phyloP scores from a whole-genome alignment of 257 asterid genomes.

The Eucommia ulmoides region DNA sequence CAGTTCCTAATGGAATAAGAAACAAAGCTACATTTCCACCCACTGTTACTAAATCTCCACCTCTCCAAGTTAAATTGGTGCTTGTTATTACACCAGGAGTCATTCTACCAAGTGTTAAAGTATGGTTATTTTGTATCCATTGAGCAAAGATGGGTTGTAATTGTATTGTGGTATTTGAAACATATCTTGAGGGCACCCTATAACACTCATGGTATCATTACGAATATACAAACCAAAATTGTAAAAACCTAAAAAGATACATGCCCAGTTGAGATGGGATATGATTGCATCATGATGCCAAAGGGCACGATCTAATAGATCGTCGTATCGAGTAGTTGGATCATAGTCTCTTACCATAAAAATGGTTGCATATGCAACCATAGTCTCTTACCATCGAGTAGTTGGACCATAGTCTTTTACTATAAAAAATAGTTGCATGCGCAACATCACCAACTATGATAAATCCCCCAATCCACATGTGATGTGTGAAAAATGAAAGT shows the following conservation, averaged over 20 bases:
- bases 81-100: not conserved
- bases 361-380: not conserved
- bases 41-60: constrained; percentile 9
- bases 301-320: not conserved
- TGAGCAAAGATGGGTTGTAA: not conserved
- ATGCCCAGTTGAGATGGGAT: not conserved
- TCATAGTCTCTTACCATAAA: not conserved
- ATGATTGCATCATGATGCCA: not conserved
- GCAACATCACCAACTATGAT: constrained; percentile 2
- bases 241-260: not conserved
- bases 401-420: not conserved
- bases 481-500: not conserved
- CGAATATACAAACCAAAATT: not conserved
- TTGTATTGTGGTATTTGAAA: not conserved
- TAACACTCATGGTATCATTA: not conserved
- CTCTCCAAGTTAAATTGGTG: not conserved
- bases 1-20: constrained; percentile 5
- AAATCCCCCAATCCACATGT: not conserved
- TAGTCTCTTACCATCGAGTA: not conserved
- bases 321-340: not conserved
- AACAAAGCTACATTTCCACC: constrained; percentile 11
- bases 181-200: not conserved
- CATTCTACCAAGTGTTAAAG: not conserved
- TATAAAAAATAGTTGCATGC: not conserved
- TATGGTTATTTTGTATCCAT: not conserved